A percentile compares a stretch with the other conserved stretches of the same genome.
These are phyloP conservation scores for Botrytis sinoallii DNA, from an alignment of 2,329 filamentous ascomycete genomes.

Conservation along the genomic window DNA sequence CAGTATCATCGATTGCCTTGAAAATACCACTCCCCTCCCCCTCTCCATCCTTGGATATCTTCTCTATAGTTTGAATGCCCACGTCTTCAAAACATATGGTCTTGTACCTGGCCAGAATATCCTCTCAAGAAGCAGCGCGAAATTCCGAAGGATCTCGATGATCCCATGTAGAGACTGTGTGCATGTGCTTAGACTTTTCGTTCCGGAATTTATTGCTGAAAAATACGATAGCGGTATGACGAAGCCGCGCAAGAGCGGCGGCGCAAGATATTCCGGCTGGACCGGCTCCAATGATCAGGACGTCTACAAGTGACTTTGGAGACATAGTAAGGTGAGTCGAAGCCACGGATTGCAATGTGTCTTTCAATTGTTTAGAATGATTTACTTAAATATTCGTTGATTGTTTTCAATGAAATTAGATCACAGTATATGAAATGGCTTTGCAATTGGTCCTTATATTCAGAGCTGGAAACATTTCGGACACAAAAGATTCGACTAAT, in stretches of 20 bases:
- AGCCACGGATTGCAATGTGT: background rate
- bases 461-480: too few species aligned
- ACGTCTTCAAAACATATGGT: constrained; percentile 36
- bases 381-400: too few species aligned
- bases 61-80: too few species aligned
- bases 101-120: constrained; percentile 37
- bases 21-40: constrained; percentile 31
- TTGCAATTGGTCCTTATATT: too few species aligned
- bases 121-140: background rate
- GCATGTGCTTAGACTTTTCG: constrained; percentile 35
- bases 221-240: constrained; percentile 44
- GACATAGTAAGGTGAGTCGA: background rate
- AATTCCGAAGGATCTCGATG: background rate
- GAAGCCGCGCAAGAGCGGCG: constrained; percentile 40
- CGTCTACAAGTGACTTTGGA: constrained; percentile 29
- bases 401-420: too few species aligned
- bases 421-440: too few species aligned
- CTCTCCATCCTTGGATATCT: too few species aligned
- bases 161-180: background rate
- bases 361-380: background rate
- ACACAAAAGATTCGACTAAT: too few species aligned
- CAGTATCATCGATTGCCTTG: constrained; percentile 43
- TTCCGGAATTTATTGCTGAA: constrained; percentile 45
- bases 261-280: constrained; percentile 46
- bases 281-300: constrained; percentile 43